phyloP scores from a whole-genome alignment of 495 filamentous ascomycete genomes.

The Penicillium antarcticum region DNA sequence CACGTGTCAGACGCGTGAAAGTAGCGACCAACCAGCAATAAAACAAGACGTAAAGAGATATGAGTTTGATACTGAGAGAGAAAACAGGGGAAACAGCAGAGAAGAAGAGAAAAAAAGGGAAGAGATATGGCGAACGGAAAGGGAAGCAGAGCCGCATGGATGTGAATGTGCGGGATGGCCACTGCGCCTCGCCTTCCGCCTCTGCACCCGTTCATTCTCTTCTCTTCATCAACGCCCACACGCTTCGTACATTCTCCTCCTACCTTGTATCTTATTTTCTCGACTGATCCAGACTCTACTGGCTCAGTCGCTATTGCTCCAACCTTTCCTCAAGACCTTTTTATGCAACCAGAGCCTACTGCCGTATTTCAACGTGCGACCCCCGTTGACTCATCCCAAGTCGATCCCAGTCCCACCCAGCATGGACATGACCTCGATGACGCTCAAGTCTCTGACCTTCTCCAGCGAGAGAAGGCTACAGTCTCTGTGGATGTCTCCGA shows the following conservation, averaged over 20 bases:
- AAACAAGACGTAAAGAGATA: background rate
- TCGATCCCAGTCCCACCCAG: slow-evolving; percentile 52
- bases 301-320: slow-evolving; percentile 64
- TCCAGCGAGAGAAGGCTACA: slow-evolving; percentile 23
- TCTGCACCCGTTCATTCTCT: slow-evolving; percentile 8
- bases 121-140: background rate
- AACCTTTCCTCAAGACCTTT: slow-evolving; percentile 51
- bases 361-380: slow-evolving; percentile 55
- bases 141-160: slow-evolving; percentile 1
- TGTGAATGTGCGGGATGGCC: slow-evolving; percentile 14
- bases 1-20: slow-evolving; percentile 12
- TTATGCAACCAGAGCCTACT: slow-evolving; percentile 86
- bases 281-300: slow-evolving; percentile 46
- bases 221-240: slow-evolving; percentile 10
- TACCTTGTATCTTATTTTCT: slow-evolving; percentile 4
- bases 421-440: slow-evolving; percentile 67
- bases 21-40: background rate
- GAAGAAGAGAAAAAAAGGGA: background rate
- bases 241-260: slow-evolving; percentile 6
- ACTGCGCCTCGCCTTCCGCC: slow-evolving; percentile 11
- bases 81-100: background rate
- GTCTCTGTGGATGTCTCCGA: slow-evolving; percentile 25
- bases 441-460: slow-evolving; percentile 35
- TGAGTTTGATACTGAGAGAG: background rate
- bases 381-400: slow-evolving; percentile 41